Conservation (phyloP, 2,329 filamentous ascomycete species). For the Penicillium decumbens region DNA sequence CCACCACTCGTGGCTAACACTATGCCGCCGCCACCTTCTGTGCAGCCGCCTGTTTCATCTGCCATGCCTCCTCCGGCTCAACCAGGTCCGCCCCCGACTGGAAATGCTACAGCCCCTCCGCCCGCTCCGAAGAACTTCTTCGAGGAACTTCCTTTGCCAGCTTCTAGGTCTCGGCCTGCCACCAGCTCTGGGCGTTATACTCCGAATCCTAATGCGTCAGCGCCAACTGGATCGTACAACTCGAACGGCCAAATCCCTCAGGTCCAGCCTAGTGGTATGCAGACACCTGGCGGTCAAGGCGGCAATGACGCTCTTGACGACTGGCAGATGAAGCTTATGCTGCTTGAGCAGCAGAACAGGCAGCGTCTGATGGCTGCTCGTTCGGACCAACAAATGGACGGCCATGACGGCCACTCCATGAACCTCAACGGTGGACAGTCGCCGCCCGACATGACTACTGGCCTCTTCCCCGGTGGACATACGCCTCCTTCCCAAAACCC, state of each 20-base stretch:
- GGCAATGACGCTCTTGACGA: constrained; percentile 63
- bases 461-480: not conserved
- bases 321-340: constrained; percentile 67
- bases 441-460: constrained; percentile 40
- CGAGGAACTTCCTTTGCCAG: constrained; percentile 64
- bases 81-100: too few species aligned
- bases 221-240: constrained; percentile 30
- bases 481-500: constrained; percentile 15
- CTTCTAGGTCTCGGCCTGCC: constrained; percentile 57
- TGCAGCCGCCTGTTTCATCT: constrained; percentile 14
- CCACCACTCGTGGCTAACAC: constrained; percentile 41
- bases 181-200: constrained; percentile 43
- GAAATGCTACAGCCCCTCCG: constrained; percentile 7
- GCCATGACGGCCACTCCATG: constrained; percentile 52
- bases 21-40: constrained; percentile 51
- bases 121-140: constrained; percentile 58
- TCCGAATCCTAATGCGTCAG: constrained; percentile 30
- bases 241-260: constrained; percentile 52
- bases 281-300: constrained; percentile 39
- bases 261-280: constrained; percentile 36
- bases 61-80: constrained; percentile 16
- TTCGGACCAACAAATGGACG: constrained; percentile 61
- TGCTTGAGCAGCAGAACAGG: constrained; percentile 66
- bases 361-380: constrained; percentile 62
- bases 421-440: constrained; percentile 51